These are phyloP conservation scores for Starmerella floris DNA, from an alignment of 805 yeast species.

Conservation along the genomic window DNA sequence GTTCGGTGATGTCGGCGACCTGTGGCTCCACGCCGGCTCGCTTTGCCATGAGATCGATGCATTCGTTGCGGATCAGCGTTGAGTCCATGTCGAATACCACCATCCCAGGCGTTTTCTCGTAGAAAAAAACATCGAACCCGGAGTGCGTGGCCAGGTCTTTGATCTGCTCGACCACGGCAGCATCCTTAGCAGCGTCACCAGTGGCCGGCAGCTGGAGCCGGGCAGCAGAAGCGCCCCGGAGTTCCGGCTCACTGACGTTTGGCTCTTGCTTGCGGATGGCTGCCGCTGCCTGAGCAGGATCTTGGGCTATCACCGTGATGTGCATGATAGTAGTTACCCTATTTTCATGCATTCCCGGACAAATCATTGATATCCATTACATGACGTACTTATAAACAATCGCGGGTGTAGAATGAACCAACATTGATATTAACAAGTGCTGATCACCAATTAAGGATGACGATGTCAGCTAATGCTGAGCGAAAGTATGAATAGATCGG, in stretches of 20 bases:
- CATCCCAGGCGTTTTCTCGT: constrained; percentile 30
- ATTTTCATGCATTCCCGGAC: too few species aligned
- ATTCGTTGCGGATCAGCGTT: constrained; percentile 89
- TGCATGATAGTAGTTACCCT: too few species aligned
- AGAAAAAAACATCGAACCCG: not conserved
- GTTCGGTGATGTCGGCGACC: constrained; percentile 77
- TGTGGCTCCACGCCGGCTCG: constrained; percentile 80
- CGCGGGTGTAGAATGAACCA: too few species aligned
- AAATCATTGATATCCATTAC: too few species aligned
- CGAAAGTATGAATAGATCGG: too few species aligned
- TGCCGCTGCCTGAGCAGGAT: not conserved
- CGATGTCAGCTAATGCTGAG: too few species aligned
- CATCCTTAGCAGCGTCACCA: not conserved
- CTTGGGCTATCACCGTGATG: not conserved
- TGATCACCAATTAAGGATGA: too few species aligned
- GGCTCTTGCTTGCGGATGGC: too few species aligned
- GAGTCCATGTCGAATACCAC: constrained; percentile 97
- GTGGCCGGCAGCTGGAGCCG: not conserved
- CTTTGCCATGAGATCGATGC: constrained; percentile 87
- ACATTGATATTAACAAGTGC: too few species aligned
- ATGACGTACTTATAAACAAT: too few species aligned
- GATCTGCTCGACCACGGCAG: not conserved
- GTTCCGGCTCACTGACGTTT: too few species aligned
- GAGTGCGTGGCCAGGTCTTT: not conserved
- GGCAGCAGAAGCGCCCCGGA: not conserved